Conservation (phyloP, 2,329 filamentous ascomycete species). For the Fusarium ambrosium region DNA sequence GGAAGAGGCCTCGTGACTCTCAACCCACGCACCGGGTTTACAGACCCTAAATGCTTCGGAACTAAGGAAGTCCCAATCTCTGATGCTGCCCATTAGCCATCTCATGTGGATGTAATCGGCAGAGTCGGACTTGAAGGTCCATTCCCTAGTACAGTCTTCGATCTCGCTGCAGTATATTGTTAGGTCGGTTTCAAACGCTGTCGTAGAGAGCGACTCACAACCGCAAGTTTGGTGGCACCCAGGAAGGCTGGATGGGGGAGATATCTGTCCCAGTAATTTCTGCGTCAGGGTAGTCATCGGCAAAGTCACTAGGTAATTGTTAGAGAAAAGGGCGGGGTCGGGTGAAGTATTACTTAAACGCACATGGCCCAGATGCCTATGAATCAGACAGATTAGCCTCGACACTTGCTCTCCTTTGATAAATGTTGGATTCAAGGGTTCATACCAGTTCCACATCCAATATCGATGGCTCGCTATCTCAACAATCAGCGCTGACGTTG, state of each 20-base stretch:
- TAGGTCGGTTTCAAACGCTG: fast-evolving
- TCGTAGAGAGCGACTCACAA: conserved; percentile 24
- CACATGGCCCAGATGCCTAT: conserved; percentile 60
- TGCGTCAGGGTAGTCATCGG: conserved; percentile 59
- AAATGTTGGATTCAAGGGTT: too few species aligned
- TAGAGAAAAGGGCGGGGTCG: background rate
- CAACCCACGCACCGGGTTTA: conserved; percentile 65
- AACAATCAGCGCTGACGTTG: conserved; percentile 19
- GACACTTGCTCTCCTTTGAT: too few species aligned
- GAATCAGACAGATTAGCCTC: background rate
- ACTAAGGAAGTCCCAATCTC: conserved; percentile 68
- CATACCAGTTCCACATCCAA: conserved; percentile 69
- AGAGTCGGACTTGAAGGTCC: conserved; percentile 48
- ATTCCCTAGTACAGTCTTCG: conserved; percentile 50
- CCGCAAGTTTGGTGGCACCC: conserved; percentile 62
- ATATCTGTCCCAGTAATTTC: conserved; percentile 67
- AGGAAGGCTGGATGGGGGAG: conserved; percentile 68
- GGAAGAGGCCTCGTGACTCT: conserved; percentile 50
- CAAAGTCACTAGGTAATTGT: conserved; percentile 58
- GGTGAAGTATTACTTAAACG: too few species aligned
- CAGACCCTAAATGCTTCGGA: conserved; percentile 65
- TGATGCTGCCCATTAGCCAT: conserved; percentile 67
- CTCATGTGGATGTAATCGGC: conserved; percentile 74
- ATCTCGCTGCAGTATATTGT: conserved; percentile 24
- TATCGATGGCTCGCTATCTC: conserved; percentile 54